Base-by-base conservation (phyloP, 495 filamentous ascomycete species). In the Talaromyces stipitatus region DNA sequence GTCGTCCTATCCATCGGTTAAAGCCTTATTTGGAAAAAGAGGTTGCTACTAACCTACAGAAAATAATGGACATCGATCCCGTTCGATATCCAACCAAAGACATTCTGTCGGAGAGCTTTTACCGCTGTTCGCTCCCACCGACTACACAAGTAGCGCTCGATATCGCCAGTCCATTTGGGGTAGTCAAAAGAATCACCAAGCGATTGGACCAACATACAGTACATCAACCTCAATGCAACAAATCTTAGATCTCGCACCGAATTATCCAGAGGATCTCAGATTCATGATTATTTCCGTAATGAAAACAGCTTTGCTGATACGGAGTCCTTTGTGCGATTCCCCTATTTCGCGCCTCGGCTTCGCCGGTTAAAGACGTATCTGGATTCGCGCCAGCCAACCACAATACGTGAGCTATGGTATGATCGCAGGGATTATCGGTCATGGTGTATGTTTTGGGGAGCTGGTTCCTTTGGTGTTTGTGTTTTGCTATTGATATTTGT, bases 161-260 rank as follows among this genome's bases (percentile, higher is more conserved):
- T 23, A 43, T 55, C 12, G 53, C 53, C 18, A 45, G 46, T 9
- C 53, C 53, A 45, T 45, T 23, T 45, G 4, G 7, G 3, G 22
- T 5, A 26, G 53, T 55, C 24, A 55, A 45, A 23, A 27, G 53
- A 55, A 55, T 55, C 36, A 22, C 22, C 3, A 45, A 28, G 18
- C 33, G 18, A 55, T 45, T 18, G 12, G 24, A 55, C 36, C 23
- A 55, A 45, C 53, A 55, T 29, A 55, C 4, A 45, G 38, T 43
- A 55, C 36, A 55, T 27, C 53, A 55, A 55, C 53, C 53, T 55
- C 53, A 43, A 55, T 55, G 53, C 53, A 29, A 55, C 36, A 46
- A 55, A 55, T 55, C 22, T 46, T 22, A n/a, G 36, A 55, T 3
- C 36, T 55, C n/a, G 33, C 23, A 27, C 53, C 36, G 22, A 43